phyloP scores from a whole-genome alignment of 306 rosid species.

The Cicer bijugum region DNA sequence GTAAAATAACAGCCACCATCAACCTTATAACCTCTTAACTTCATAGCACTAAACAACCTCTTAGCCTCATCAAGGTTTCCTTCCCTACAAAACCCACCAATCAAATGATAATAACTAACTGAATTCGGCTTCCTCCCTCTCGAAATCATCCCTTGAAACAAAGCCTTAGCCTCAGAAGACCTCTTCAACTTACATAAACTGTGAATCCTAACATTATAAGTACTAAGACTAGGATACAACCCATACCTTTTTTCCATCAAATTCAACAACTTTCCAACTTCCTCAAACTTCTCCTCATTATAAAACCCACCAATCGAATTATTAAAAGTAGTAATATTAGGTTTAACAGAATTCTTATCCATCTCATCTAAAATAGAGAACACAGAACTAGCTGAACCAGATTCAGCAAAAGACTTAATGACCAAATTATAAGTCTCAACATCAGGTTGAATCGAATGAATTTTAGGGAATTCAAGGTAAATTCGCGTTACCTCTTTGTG shows the following conservation, averaged over 20 bases:
- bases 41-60: conserved; percentile 63
- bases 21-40: conserved; percentile 53
- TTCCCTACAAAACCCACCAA: conserved; percentile 72
- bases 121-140: conserved; percentile 66
- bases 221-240: conserved; percentile 47
- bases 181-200: conserved; percentile 77
- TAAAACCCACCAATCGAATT: conserved; percentile 61
- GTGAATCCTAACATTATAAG: conserved; percentile 72
- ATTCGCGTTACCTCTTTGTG: conserved; percentile 63
- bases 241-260: conserved; percentile 66
- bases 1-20: conserved; percentile 60
- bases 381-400: conserved; percentile 62
- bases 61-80: conserved; percentile 70
- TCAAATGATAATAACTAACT: conserved; percentile 61
- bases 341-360: conserved; percentile 64
- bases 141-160: conserved; percentile 65
- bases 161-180: conserved; percentile 68
- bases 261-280: conserved; percentile 64
- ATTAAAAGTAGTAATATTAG: conserved; percentile 55
- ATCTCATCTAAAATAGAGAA: conserved; percentile 74
- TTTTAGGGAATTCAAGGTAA: conserved; percentile 66
- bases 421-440: conserved; percentile 68
- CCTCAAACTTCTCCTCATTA: conserved; percentile 67
- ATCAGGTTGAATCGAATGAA: conserved; percentile 58
- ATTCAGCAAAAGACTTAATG: conserved; percentile 64